Evolutionary conservation across 2,329 filamentous ascomycete genomes (phyloP).

Genomic region (Bipolaris victoriae): DNA sequence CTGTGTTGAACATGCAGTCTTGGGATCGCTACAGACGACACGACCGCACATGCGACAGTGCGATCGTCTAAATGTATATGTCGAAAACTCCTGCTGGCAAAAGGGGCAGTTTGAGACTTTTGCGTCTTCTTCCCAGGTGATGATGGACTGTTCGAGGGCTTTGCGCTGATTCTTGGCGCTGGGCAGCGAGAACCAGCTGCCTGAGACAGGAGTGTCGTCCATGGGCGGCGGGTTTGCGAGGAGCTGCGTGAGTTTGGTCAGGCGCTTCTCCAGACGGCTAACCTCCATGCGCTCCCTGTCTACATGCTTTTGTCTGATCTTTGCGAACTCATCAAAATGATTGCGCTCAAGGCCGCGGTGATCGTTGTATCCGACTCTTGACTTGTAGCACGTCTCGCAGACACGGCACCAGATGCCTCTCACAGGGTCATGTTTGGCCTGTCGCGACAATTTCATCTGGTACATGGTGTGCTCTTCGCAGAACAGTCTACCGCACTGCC

Average conservation of each 20-base stretch:
- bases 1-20: slow-evolving; percentile 83
- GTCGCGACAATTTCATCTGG: slow-evolving; percentile 94
- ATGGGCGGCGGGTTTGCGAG: slow-evolving; percentile 73
- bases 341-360: slow-evolving; percentile 74
- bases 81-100: slow-evolving; percentile 93
- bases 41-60: slow-evolving; percentile 93
- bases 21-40: slow-evolving; percentile 87
- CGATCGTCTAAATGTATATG: slow-evolving; percentile 90
- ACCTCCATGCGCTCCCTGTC: slow-evolving; percentile 88
- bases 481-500: slow-evolving; percentile 90
- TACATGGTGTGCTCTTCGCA: slow-evolving; percentile 99
- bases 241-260: slow-evolving; percentile 87
- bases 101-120: slow-evolving; percentile 84
- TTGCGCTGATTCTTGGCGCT: slow-evolving; percentile 74
- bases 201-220: slow-evolving; percentile 61
- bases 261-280: slow-evolving; percentile 85
- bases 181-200: slow-evolving; percentile 64
- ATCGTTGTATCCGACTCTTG: slow-evolving; percentile 92
- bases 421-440: slow-evolving; percentile 87
- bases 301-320: slow-evolving; percentile 75
- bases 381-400: slow-evolving; percentile 99
- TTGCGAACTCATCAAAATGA: slow-evolving; percentile 73
- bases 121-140: slow-evolving; percentile 93
- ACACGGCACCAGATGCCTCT: slow-evolving; percentile 92
- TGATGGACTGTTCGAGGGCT: slow-evolving; percentile 84